These are phyloP conservation scores for Metschnikowia noctiluminum DNA, from an alignment of 805 yeast species.

Conservation along the genomic window DNA sequence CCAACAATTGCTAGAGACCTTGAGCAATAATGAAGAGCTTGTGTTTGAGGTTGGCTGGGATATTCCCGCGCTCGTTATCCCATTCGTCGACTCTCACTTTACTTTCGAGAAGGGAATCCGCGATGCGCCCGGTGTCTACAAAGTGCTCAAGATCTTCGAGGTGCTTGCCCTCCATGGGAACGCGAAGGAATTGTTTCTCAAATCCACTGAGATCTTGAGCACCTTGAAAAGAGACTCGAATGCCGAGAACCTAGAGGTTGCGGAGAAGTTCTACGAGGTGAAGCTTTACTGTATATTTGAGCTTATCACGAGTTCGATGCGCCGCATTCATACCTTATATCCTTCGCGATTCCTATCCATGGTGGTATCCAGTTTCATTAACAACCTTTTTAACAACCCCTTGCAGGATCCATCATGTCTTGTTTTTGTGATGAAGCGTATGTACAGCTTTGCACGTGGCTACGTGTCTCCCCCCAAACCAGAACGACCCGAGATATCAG, in stretches of 20 bases:
- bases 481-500: conserved; percentile 37
- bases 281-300: conserved; percentile 68
- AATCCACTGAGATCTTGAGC: conserved; percentile 62
- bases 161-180: conserved; percentile 67
- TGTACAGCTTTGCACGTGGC: conserved; percentile 59
- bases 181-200: conserved; percentile 74
- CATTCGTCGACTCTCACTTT: conserved; percentile 44
- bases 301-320: conserved; percentile 54
- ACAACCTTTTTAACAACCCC: conserved; percentile 41
- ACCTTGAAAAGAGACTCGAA: conserved; percentile 28
- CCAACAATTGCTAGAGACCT: conserved; percentile 39
- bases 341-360: conserved; percentile 80
- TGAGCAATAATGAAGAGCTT: conserved; percentile 46
- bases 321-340: conserved; percentile 60
- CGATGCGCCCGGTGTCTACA: conserved; percentile 36
- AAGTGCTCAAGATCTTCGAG: conserved; percentile 52
- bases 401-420: conserved; percentile 24
- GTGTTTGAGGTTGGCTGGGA: conserved; percentile 86
- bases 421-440: conserved; percentile 51
- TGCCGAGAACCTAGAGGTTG: conserved; percentile 5
- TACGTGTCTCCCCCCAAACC: conserved; percentile 32
- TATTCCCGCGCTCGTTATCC: conserved; percentile 64
- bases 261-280: conserved; percentile 43
- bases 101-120: conserved; percentile 29
- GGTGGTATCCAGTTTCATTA: conserved; percentile 57